A percentile compares a stretch with the other conserved stretches of the same genome.
Conservation (phyloP, 2,329 filamentous ascomycete genomes). For the Trichoderma sp. region DNA sequence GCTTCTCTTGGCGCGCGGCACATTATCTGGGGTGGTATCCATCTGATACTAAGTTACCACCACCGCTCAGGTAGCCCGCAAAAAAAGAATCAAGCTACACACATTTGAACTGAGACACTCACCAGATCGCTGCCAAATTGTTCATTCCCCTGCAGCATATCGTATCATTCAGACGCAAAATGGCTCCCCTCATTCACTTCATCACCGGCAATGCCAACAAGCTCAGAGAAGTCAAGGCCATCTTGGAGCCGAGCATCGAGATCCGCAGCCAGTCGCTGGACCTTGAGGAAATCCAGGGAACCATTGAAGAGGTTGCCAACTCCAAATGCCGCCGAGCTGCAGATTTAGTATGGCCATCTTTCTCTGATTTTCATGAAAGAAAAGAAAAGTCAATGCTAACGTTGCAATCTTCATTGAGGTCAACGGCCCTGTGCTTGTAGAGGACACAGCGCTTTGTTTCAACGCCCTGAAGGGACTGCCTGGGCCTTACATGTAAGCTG, state of each 20-base stretch:
- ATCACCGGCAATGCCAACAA: conserved; percentile 98
- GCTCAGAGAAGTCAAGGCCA: conserved; percentile 83
- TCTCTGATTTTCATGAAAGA: background rate
- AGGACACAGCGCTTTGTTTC: conserved; percentile 95
- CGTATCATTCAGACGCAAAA: background rate
- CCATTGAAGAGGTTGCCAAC: conserved; percentile 84
- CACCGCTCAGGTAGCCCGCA: background rate
- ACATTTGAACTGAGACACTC: background rate
- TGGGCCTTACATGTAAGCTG: conserved; percentile 86
- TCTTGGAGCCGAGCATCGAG: conserved; percentile 74
- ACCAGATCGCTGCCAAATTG: background rate
- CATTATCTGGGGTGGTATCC: background rate
- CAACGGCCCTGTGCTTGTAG: conserved; percentile 85
- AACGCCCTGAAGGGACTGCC: conserved; percentile 88
- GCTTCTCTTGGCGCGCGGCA: background rate
- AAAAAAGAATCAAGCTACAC: background rate
- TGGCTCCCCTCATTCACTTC: conserved; percentile 68
- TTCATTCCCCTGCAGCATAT: background rate
- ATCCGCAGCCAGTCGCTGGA: conserved; percentile 77
- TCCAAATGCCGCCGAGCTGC: conserved; percentile 88
- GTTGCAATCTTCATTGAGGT: conserved; percentile 56
- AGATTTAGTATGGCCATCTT: conserved; percentile 59
- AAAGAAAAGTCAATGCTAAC: background rate
- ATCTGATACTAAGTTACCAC: background rate
- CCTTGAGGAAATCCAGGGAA: conserved; percentile 87